phyloP scores from a whole-genome alignment of 371 early-diverging fungal genomes.

The Entomophthora muscae region DNA sequence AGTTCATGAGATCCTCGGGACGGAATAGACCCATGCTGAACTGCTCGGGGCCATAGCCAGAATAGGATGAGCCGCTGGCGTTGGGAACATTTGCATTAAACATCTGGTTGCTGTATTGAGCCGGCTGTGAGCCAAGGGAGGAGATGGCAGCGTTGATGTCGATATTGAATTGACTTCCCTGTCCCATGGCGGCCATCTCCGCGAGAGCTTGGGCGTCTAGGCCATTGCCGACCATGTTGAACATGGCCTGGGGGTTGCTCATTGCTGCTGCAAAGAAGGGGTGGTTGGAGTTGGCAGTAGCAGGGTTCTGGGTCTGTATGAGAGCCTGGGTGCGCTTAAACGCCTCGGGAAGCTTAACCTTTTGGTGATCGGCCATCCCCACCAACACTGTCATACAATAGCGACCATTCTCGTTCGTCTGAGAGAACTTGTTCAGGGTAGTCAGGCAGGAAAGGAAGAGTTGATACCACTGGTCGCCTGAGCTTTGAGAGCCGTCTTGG shows the following conservation, averaged over 20 bases:
- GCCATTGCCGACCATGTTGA: not conserved
- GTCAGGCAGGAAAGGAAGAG: slow-evolving; percentile 4
- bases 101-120: not conserved
- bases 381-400: slow-evolving; percentile 5
- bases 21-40: slow-evolving; percentile 6
- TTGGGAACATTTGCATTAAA: not conserved
- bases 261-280: slow-evolving; percentile 1
- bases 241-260: slow-evolving; percentile 5
- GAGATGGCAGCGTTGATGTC: not conserved
- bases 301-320: not conserved
- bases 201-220: slow-evolving; percentile 5
- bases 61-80: not conserved
- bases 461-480: slow-evolving; percentile 1
- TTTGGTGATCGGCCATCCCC: slow-evolving; percentile 6
- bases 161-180: not conserved
- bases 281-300: not conserved
- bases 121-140: not conserved
- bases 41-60: not conserved
- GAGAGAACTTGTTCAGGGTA: slow-evolving; percentile 6
- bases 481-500: not conserved
- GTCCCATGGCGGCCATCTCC: slow-evolving; percentile 7
- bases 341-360: slow-evolving; percentile 2
- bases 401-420: slow-evolving; percentile 5
- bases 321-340: slow-evolving; percentile 4
- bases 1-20: slow-evolving; percentile 8